Percentiles rank a stretch among this genome's conserved stretches.
Conservation (phyloP, 148 eudicot genomes). For the Linanthus parryae region DNA sequence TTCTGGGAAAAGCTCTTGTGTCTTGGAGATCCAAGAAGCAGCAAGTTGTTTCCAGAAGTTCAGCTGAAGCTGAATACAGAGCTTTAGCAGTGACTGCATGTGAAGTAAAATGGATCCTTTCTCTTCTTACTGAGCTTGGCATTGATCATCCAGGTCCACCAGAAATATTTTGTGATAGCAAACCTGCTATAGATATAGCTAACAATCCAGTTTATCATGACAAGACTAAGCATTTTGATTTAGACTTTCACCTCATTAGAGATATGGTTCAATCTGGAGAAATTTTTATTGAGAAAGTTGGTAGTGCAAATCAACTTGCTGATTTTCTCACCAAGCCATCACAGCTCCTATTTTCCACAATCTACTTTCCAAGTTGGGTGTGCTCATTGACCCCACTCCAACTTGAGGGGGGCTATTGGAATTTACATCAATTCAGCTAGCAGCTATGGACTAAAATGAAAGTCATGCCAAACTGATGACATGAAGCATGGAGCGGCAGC, state of each 20-base stretch:
- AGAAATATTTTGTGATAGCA: not conserved
- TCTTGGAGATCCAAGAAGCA: constrained; percentile 1
- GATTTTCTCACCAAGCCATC: not conserved
- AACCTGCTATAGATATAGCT: not conserved
- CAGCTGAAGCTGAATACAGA: not conserved
- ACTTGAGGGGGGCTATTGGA: not conserved
- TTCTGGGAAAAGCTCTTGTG: not conserved
- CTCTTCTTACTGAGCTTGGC: not conserved
- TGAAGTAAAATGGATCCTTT: not conserved
- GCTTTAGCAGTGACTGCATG: not conserved
- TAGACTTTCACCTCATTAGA: not conserved
- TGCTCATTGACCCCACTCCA: not conserved
- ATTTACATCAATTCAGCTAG: too few species aligned
- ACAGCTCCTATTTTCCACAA: not conserved
- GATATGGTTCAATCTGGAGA: not conserved
- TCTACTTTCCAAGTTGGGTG: not conserved
- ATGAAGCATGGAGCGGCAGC: too few species aligned
- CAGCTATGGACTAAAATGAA: too few species aligned
- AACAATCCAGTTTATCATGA: not conserved
- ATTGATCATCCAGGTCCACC: not conserved
- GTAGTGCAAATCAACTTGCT: not conserved
- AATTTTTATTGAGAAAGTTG: not conserved
- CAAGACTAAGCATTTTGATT: not conserved
- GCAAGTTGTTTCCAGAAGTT: not conserved
- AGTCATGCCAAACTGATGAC: too few species aligned